Evolutionary conservation across 352 stramenopile genomes (phyloP), one percentile per base, ranked within the genome.

Genomic region (Phytopythium litorale): DNA sequence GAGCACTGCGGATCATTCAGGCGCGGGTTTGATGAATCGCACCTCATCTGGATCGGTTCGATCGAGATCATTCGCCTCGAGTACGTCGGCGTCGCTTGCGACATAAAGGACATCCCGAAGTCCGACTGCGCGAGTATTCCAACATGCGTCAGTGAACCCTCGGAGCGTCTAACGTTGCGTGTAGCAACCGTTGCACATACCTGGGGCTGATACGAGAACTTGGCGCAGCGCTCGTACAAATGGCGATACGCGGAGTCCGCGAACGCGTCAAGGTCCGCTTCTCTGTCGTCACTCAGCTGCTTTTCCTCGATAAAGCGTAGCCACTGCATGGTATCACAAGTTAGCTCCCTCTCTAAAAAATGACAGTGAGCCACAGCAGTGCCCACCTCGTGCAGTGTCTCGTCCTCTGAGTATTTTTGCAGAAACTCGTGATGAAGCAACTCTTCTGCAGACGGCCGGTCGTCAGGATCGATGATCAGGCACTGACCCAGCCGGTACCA

Each of bases 21-120:
- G 4, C 13, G 2, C 15, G 12, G 4, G 33, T 12, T 0, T 7
- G 19, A 25, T 4, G 15, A n/a, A 35, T 33, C n/a, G 19, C 21
- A 91, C 81, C 85, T 95, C 77, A 89, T 90, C 71, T 92, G 79
- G 13, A 95, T 79, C 12, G 82, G 82, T 15, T 88, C 75, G 46
- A 95, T 79, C 15, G 79, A 86, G 30, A 92, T 75, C 37, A 87
- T 60, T 48, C 79, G 72, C 30, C 82, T 71, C 63, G 75, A 79
- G 51, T 84, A 82, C 15, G 78, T 70, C 7, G 76, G 72, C 6
- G 73, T 78, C 4, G 70, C 73, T 72, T 82, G 77, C n/a, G 81
- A 81, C 11, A 88, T 68, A 42, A 95, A 92, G 3, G 86, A 92
- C 53, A 87, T 72, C 1, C 84, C 84, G 50, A 90, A 92, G 58